A percentile compares a stretch with the other conserved stretches of the same genome.
Evolutionary conservation across 139 green algal genomes (phyloP).

Genomic region (Auxenochlorella protothecoides): DNA sequence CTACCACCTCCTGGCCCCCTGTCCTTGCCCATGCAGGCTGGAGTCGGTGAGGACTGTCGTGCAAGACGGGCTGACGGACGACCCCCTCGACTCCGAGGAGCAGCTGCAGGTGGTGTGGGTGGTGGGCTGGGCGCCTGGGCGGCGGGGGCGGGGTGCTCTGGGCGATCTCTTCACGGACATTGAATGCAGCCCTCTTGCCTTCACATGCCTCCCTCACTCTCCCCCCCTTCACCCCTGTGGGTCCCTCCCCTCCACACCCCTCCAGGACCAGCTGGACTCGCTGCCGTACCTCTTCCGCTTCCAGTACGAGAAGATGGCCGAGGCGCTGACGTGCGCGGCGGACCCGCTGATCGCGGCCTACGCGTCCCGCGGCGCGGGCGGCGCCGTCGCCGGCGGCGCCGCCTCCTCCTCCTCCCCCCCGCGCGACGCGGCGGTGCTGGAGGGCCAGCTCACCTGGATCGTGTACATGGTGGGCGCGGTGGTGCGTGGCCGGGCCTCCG

Average conservation of each 20-base stretch:
- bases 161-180: no score
- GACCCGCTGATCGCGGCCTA: conserved; percentile 69
- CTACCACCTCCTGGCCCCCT: no score
- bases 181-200: no score
- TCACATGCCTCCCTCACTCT: no score
- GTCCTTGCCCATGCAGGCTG: conserved; percentile 33
- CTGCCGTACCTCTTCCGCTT: conserved; percentile 88
- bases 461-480: conserved; percentile 89
- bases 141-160: not conserved
- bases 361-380: conserved; percentile 7
- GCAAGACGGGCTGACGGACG: conserved; percentile 48
- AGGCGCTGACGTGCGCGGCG: conserved; percentile 57
- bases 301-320: conserved; percentile 74
- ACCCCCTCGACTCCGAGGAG: conserved; percentile 91
- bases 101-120: conserved; percentile 39
- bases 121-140: not conserved
- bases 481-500: conserved; percentile 55
- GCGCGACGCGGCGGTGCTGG: conserved; percentile 49
- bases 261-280: conserved; percentile 80
- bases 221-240: not conserved
- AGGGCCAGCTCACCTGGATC: conserved; percentile 96
- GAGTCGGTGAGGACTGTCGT: conserved; percentile 61
- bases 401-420: not conserved
- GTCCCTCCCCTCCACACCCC: not conserved
- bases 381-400: not conserved